Percentiles rank a stretch among this genome's conserved stretches.
These are phyloP conservation scores for Actinomortierella wolfii DNA, from an alignment of 371 early-diverging fungal genomes.

Conservation along the genomic window DNA sequence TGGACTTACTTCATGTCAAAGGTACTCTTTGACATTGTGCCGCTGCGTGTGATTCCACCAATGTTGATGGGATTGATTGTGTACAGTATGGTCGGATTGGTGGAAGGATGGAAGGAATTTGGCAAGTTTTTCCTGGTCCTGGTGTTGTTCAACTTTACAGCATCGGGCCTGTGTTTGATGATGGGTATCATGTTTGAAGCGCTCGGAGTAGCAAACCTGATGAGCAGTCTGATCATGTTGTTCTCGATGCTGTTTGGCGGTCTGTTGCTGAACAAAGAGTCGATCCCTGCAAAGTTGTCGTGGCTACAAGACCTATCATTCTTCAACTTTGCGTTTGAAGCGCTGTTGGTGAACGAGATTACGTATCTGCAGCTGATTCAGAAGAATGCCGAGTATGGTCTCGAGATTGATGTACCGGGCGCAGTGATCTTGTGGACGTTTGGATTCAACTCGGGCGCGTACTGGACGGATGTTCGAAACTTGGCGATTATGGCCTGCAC, in stretches of 20 bases:
- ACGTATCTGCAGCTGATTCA: conserved; percentile 78
- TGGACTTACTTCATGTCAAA: conserved; percentile 77
- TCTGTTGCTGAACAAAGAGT: conserved; percentile 83
- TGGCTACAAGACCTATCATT: conserved; percentile 85
- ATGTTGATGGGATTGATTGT: conserved; percentile 82
- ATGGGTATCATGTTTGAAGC: conserved; percentile 80
- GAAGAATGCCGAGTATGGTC: conserved; percentile 67
- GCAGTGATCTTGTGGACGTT: conserved; percentile 87
- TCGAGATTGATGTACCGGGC: conserved; percentile 84
- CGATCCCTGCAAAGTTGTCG: conserved; percentile 75
- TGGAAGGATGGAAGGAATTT: conserved; percentile 68
- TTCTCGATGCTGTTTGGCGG: conserved; percentile 93
- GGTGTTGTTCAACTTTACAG: conserved; percentile 85
- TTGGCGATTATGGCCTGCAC: conserved; percentile 62
- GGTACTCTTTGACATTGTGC: conserved; percentile 81
- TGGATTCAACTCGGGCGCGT: conserved; percentile 85
- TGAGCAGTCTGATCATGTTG: conserved; percentile 80
- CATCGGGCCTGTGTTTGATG: conserved; percentile 79
- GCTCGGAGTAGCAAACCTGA: conserved; percentile 79
- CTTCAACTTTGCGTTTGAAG: conserved; percentile 91
- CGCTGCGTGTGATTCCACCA: conserved; percentile 84
- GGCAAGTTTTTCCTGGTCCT: conserved; percentile 84
- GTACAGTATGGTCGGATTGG: conserved; percentile 89
- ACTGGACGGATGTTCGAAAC: conserved; percentile 82
- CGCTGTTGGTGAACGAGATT: conserved; percentile 87